phyloP scores from a whole-genome alignment of 108 stramenopile species.

The Nannochloropsis granulata region DNA sequence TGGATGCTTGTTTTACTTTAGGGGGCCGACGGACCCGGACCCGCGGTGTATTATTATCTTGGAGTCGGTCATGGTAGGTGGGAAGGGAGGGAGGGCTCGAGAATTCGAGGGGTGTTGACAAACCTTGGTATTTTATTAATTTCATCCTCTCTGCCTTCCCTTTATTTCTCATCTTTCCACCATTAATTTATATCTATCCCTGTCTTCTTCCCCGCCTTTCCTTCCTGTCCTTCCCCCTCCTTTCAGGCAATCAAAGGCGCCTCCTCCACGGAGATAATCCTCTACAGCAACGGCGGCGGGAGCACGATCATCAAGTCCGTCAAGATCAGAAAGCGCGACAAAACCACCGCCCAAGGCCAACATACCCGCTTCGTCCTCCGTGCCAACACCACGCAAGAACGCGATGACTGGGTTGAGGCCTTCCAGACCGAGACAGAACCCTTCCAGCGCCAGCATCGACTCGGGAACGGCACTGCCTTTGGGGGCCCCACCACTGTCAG shows the following conservation, averaged over 20 bases:
- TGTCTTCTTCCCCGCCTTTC: background rate
- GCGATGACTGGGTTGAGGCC: conserved; percentile 12
- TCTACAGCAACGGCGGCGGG: background rate
- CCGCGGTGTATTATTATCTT: conserved; percentile 34
- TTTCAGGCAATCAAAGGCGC: conserved; percentile 1
- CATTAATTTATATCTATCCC: background rate
- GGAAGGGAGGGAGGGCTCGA: background rate
- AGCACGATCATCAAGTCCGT: background rate
- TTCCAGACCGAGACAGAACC: conserved; percentile 2
- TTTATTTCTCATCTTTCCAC: background rate
- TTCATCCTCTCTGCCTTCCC: background rate
- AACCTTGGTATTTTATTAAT: background rate
- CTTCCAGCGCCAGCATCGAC: background rate
- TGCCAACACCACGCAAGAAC: background rate
- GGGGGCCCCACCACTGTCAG: too few relatives aligned
- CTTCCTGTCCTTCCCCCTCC: too few relatives aligned
- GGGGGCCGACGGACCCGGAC: conserved; percentile 7
- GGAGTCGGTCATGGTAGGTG: conserved; percentile 11
- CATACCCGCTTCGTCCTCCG: conserved; percentile 6
- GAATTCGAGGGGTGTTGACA: background rate
- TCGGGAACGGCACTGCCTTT: background rate
- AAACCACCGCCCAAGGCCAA: background rate
- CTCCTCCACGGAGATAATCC: conserved; percentile 4
- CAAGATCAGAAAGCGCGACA: background rate
- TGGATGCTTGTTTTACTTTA: conserved; percentile 32